These are phyloP conservation scores for Pythium utonaiense DNA, from an alignment of 352 stramenopile genomes.

Conservation along the genomic window DNA sequence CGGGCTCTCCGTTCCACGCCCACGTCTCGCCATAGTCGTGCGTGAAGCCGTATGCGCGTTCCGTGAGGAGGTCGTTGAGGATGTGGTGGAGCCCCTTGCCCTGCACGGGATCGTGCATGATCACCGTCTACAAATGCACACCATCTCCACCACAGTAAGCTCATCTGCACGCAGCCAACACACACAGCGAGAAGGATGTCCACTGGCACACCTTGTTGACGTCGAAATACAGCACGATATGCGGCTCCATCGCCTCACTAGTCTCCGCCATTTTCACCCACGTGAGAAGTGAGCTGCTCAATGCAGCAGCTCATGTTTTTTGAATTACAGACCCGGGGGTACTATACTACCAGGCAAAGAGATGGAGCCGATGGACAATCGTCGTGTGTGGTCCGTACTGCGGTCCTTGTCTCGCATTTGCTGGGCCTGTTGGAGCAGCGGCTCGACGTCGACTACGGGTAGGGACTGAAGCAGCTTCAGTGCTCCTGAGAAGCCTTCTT, in stretches of 20 bases:
- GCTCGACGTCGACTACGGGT: constrained; percentile 25
- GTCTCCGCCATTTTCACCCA: constrained; percentile 4
- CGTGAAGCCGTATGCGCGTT: constrained; percentile 41
- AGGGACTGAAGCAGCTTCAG: constrained; percentile 49
- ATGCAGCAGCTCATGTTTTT: not conserved
- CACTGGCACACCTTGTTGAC: constrained; percentile 64
- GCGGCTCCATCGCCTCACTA: constrained; percentile 12
- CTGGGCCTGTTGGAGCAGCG: constrained; percentile 34
- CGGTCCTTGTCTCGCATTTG: constrained; percentile 52
- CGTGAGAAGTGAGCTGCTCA: not conserved
- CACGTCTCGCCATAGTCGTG: constrained; percentile 28
- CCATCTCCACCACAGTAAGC: not conserved
- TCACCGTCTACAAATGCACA: constrained; percentile 62
- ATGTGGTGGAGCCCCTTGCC: constrained; percentile 70
- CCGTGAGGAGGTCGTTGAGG: constrained; percentile 72
- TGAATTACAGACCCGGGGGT: not conserved
- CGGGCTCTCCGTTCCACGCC: constrained; percentile 42
- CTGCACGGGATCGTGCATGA: constrained; percentile 82
- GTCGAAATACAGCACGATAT: constrained; percentile 76
- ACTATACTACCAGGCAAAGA: too few species aligned
- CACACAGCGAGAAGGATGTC: not conserved
- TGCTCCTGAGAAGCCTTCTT: constrained; percentile 34
- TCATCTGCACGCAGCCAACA: not conserved
- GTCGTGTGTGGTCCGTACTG: constrained; percentile 25
- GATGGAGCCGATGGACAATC: not conserved